Percentiles rank a stretch among this genome's conserved stretches.
phyloP scores from a whole-genome alignment of 208 protist species.

The Polymyxa betae region DNA sequence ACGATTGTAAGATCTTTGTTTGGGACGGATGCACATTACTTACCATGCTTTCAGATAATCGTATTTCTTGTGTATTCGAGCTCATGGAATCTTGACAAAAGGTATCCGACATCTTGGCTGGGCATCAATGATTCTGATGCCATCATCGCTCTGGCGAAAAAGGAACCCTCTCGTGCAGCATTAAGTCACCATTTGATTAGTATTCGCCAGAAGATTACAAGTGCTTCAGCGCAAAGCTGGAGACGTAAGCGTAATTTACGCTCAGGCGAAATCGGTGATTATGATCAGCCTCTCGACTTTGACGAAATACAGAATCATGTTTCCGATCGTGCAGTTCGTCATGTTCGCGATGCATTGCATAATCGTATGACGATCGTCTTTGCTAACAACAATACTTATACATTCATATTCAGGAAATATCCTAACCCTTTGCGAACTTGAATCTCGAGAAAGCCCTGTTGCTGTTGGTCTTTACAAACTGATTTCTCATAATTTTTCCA shows the following conservation, averaged over 20 bases:
- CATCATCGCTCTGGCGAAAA: neutral
- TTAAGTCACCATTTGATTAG: neutral
- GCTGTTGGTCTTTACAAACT: neutral
- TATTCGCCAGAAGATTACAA: neutral
- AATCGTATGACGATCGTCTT: neutral
- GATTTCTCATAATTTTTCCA: neutral
- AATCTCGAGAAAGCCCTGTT: neutral
- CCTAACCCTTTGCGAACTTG: slow-evolving; percentile 21
- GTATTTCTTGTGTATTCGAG: neutral
- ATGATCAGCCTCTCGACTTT: slow-evolving; percentile 47
- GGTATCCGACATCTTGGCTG: neutral
- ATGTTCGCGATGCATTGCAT: slow-evolving; percentile 16
- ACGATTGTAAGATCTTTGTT: neutral
- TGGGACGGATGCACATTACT: neutral
- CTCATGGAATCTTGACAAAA: neutral
- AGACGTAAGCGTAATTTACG: neutral
- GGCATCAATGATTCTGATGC: neutral
- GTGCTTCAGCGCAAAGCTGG: slow-evolving; percentile 24
- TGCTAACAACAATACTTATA: neutral
- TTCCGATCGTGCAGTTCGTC: neutral
- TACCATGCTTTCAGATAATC: neutral
- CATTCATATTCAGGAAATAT: neutral
- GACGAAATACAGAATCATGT: slow-evolving; percentile 36
- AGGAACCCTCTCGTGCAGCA: neutral
- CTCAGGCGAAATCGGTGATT: neutral